Conservation (phyloP, 2,329 filamentous ascomycete species). For the Diaporthe nobilis region DNA sequence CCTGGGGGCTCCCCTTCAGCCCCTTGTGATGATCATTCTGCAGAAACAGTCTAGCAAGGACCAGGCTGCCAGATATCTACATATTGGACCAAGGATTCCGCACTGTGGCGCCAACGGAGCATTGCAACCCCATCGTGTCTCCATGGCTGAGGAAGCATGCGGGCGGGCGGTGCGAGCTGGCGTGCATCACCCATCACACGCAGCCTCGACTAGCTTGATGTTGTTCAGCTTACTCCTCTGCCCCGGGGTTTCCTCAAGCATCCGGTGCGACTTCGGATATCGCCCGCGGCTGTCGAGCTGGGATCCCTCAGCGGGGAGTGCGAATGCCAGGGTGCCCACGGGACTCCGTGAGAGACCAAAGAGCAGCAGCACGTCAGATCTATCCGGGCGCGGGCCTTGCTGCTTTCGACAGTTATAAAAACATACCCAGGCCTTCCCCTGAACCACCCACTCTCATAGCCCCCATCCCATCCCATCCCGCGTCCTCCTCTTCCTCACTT, state of each 20-base stretch:
- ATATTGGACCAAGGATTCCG: slow-evolving; percentile 28
- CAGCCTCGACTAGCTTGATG: slow-evolving; percentile 32
- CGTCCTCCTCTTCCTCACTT: slow-evolving; percentile 15
- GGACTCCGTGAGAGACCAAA: slow-evolving; percentile 13
- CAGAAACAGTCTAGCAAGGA: slow-evolving; percentile 25
- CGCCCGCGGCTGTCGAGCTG: slow-evolving; percentile 30
- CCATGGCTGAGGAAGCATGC: slow-evolving; percentile 36
- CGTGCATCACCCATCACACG: slow-evolving; percentile 22
- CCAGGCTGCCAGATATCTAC: slow-evolving; percentile 25
- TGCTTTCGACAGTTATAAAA: slow-evolving; percentile 37
- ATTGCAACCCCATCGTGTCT: slow-evolving; percentile 27
- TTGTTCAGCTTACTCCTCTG: slow-evolving; percentile 35
- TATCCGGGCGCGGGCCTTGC: not conserved
- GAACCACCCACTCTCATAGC: not conserved
- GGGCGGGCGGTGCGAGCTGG: slow-evolving; percentile 21
- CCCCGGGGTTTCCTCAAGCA: not conserved
- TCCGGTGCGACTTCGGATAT: slow-evolving; percentile 23
- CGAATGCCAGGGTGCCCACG: slow-evolving; percentile 14
- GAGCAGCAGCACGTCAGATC: slow-evolving; percentile 33
- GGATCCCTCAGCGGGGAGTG: slow-evolving; percentile 12
- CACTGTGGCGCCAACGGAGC: slow-evolving; percentile 35
- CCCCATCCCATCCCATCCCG: slow-evolving; percentile 19
- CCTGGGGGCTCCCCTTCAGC: slow-evolving; percentile 10
- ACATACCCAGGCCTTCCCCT: not conserved
- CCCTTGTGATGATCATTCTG: slow-evolving; percentile 34